These are phyloP conservation scores for Patellifolia procumbens DNA, from an alignment of 179 eudicot species.

Conservation along the genomic window DNA sequence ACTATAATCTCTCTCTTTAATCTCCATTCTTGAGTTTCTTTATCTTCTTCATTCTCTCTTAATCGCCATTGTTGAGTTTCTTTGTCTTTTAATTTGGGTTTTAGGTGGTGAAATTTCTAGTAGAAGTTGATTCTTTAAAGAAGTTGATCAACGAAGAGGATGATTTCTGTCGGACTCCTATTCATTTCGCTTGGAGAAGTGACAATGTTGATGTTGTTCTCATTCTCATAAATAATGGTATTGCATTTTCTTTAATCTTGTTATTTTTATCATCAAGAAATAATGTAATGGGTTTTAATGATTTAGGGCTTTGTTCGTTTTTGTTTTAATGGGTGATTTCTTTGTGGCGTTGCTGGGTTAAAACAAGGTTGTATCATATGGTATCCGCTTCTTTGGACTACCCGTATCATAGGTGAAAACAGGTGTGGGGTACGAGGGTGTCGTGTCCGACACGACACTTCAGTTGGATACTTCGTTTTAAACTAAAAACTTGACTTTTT, in stretches of 20 bases:
- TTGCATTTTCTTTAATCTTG: conserved; percentile 6
- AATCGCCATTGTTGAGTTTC: not conserved
- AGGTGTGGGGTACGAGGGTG: too few relatives aligned
- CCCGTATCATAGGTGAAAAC: too few relatives aligned
- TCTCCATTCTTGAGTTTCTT: too few relatives aligned
- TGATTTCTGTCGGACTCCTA: conserved; percentile 77
- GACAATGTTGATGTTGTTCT: conserved; percentile 58
- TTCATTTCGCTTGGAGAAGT: conserved; percentile 71
- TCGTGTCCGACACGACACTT: too few relatives aligned
- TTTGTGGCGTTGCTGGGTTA: too few relatives aligned
- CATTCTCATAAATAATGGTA: conserved; percentile 53
- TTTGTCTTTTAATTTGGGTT: not conserved
- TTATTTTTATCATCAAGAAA: not conserved
- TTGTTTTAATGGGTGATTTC: too few relatives aligned
- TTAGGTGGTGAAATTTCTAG: conserved; percentile 63
- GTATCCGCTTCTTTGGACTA: too few relatives aligned
- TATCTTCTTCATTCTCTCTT: too few relatives aligned
- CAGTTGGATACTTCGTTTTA: too few relatives aligned
- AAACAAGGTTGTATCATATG: too few relatives aligned
- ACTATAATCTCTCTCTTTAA: too few relatives aligned
- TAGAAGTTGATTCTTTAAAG: conserved; percentile 50
- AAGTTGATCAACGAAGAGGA: conserved; percentile 68
- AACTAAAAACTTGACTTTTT: too few relatives aligned
- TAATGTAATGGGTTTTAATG: not conserved
- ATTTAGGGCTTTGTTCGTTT: not conserved